Evolutionary conservation across 1,284 basidiomycete genomes (phyloP).

Genomic region (Microbotryum scabiosae): DNA sequence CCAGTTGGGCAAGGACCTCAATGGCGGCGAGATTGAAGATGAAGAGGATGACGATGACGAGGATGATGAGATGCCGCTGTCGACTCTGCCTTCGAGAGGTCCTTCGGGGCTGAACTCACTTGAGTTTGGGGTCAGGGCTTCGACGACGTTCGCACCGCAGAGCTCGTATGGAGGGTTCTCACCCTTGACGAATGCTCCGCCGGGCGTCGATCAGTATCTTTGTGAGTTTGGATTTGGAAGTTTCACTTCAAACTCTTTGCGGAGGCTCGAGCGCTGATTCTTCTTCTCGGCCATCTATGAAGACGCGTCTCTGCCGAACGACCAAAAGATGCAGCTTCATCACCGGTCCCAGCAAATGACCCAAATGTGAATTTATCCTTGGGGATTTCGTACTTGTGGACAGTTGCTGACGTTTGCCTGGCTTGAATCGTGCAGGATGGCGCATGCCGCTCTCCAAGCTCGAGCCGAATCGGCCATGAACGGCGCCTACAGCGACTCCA

Average conservation of each 20-base stretch:
- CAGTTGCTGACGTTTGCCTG: not conserved
- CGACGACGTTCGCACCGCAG: not conserved
- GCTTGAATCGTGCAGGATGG: constrained; percentile 9
- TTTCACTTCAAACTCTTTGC: not conserved
- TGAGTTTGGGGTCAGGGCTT: too few relatives aligned
- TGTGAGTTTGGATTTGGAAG: constrained; percentile 8
- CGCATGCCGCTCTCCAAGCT: constrained; percentile 24
- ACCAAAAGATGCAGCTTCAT: constrained; percentile 30
- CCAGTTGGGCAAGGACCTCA: constrained; percentile 22
- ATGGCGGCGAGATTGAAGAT: constrained; percentile 1
- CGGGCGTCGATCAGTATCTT: constrained; percentile 28
- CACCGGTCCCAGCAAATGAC: constrained; percentile 30
- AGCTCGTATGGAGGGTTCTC: constrained; percentile 22
- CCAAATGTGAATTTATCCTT: constrained; percentile 6
- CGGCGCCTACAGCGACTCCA: too few relatives aligned
- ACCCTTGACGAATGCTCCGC: constrained; percentile 21
- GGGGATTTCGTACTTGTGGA: not conserved
- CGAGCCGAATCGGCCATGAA: constrained; percentile 15
- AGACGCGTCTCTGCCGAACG: constrained; percentile 28
- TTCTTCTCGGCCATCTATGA: not conserved
- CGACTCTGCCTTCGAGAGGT: constrained; percentile 14
- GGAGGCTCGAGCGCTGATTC: not conserved
- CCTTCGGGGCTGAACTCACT: too few relatives aligned
- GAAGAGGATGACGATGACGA: constrained; percentile 12
- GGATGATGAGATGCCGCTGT: constrained; percentile 25